phyloP scores from a whole-genome alignment of 1,284 basidiomycete species.

The Pseudozyma sp. region DNA sequence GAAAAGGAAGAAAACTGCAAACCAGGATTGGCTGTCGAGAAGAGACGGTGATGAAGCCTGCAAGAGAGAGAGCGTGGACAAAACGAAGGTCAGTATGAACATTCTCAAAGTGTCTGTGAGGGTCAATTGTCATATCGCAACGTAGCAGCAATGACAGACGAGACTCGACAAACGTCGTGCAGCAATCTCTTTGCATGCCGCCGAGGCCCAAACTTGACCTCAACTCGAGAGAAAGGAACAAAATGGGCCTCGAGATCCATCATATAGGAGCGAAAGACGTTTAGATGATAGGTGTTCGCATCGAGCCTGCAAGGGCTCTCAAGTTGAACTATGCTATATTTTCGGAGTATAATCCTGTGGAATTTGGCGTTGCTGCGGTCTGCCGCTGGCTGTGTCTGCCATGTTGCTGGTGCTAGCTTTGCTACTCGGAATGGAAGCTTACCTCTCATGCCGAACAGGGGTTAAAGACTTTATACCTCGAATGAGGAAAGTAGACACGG shows the following conservation, averaged over 20 bases:
- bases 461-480: background rate
- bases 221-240: background rate
- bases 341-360: constrained; percentile 56
- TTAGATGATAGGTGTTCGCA: constrained; percentile 63
- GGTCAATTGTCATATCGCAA: background rate
- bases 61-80: background rate
- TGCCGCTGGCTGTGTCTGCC: background rate
- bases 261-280: constrained; percentile 68
- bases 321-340: constrained; percentile 64
- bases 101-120: background rate
- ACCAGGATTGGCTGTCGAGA: no score
- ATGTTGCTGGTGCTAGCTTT: constrained; percentile 4
- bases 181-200: background rate
- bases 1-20: no score
- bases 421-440: background rate
- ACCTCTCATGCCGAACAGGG: constrained; percentile 1
- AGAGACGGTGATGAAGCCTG: no score
- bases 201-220: background rate
- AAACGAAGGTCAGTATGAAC: constrained; percentile 1
- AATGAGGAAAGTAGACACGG: background rate
- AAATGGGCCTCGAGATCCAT: constrained; percentile 36
- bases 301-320: constrained; percentile 47
- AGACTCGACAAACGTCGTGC: background rate
- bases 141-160: constrained; percentile 6
- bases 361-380: background rate